A percentile compares a stretch with the other conserved stretches of the same genome.
Evolutionary conservation across 2,329 filamentous ascomycete species (phyloP).

Genomic region (Aspergillus viridinutans): DNA sequence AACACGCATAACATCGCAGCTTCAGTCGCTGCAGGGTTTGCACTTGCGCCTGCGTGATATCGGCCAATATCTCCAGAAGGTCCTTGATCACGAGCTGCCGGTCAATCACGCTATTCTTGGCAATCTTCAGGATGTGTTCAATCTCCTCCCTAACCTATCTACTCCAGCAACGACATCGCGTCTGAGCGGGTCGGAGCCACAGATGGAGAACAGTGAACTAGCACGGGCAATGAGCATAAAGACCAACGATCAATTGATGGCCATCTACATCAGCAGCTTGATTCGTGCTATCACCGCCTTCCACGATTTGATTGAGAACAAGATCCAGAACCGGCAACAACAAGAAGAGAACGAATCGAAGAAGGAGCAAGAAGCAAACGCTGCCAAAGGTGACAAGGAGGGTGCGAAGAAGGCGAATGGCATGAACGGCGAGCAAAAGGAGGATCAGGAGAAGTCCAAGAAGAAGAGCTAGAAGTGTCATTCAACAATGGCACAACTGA

Average conservation of each 20-base stretch:
- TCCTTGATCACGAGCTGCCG: conserved; percentile 84
- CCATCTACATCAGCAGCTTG: conserved; percentile 93
- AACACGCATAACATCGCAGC: conserved; percentile 93
- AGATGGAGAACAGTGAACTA: conserved; percentile 71
- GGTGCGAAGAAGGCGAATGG: conserved; percentile 49
- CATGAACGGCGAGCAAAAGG: conserved; percentile 53
- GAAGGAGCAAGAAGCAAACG: conserved; percentile 62
- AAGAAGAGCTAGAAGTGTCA: conserved; percentile 46
- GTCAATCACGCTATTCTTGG: conserved; percentile 97
- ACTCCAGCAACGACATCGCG: conserved; percentile 65
- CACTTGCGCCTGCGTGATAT: conserved; percentile 94
- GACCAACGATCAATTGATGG: conserved; percentile 98
- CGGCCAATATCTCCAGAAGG: conserved; percentile 90
- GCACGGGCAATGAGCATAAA: conserved; percentile 98
- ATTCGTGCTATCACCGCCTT: conserved; percentile 98
- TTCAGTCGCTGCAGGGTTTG: conserved; percentile 93
- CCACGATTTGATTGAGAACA: conserved; percentile 99
- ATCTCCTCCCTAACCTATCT: conserved; percentile 91
- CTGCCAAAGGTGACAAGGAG: conserved; percentile 64
- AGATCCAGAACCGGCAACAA: conserved; percentile 97
- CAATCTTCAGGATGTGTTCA: conserved; percentile 99
- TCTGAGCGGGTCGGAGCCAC: conserved; percentile 55
- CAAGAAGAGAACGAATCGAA: conserved; percentile 88
- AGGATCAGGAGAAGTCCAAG: conserved; percentile 52
- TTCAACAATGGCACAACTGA: conserved; percentile 3